Evolutionary conservation across 768 basidiomycete species (phyloP).

Genomic region (Mycena vulgaris): DNA sequence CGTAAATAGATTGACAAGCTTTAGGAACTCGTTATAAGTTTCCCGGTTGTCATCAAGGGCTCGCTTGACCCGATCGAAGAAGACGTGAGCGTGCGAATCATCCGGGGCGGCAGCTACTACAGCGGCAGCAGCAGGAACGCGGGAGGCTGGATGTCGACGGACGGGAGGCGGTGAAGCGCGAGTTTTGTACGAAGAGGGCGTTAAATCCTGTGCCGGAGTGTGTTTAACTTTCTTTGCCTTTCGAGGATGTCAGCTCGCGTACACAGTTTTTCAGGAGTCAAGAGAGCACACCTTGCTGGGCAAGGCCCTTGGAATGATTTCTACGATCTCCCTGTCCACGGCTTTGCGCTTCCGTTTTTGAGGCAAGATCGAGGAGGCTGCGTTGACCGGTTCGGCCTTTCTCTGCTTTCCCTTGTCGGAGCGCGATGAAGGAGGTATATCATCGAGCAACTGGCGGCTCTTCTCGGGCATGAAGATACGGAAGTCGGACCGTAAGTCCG

Average conservation of each 20-base stretch:
- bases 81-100: slow-evolving; percentile 52
- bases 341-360: slow-evolving; percentile 81
- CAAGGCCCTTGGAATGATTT: slow-evolving; percentile 35
- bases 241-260: slow-evolving; percentile 28
- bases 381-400: slow-evolving; percentile 42
- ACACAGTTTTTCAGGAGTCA: slow-evolving; percentile 18
- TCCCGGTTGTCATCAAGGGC: slow-evolving; percentile 77
- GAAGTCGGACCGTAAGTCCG: slow-evolving; percentile 82
- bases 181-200: slow-evolving; percentile 55
- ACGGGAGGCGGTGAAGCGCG: slow-evolving; percentile 53
- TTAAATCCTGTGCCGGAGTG: slow-evolving; percentile 54
- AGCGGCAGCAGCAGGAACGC: slow-evolving; percentile 43
- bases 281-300: slow-evolving; percentile 56
- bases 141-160: slow-evolving; percentile 36
- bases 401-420: slow-evolving; percentile 41
- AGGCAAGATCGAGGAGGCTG: slow-evolving; percentile 59
- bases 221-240: slow-evolving; percentile 55
- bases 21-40: slow-evolving; percentile 94
- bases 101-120: slow-evolving; percentile 42
- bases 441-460: slow-evolving; percentile 65
- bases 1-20: slow-evolving; percentile 94
- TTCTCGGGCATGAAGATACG: slow-evolving; percentile 81
- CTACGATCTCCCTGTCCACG: slow-evolving; percentile 64
- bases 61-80: slow-evolving; percentile 93
- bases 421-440: slow-evolving; percentile 50